Percentiles rank a stretch among this genome's conserved stretches.
These are phyloP conservation scores for Globisporangium sylvaticum DNA, from an alignment of 352 stramenopile genomes.

Conservation along the genomic window DNA sequence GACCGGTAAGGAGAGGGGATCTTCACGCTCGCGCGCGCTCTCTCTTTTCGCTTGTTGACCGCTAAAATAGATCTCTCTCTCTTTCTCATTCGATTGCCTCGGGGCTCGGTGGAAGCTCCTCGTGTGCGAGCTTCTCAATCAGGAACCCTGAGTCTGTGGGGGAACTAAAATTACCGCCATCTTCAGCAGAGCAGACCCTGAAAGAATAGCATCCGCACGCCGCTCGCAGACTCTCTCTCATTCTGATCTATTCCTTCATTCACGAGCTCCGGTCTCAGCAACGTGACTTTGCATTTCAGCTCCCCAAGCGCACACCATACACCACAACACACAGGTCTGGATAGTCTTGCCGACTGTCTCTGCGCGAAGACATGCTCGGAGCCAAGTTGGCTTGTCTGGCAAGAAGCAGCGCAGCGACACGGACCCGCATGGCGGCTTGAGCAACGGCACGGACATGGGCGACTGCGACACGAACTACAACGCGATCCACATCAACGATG, in stretches of 20 bases:
- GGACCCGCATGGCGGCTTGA: not conserved
- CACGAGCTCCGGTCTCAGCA: not conserved
- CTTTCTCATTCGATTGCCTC: not conserved
- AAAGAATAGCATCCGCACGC: not conserved
- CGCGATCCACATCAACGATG: slow-evolving; percentile 14
- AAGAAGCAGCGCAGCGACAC: slow-evolving; percentile 7
- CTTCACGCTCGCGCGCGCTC: not conserved
- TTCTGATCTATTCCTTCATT: not conserved
- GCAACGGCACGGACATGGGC: slow-evolving; percentile 13
- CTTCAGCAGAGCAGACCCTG: not conserved
- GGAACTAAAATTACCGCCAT: not conserved
- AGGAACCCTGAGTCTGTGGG: not conserved
- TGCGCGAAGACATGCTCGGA: slow-evolving; percentile 7
- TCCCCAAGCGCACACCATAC: not conserved
- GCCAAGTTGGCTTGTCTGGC: slow-evolving; percentile 3
- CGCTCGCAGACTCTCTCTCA: not conserved
- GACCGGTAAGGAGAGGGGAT: not conserved
- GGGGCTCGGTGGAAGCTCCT: no score
- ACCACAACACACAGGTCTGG: not conserved
- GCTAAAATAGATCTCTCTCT: not conserved
- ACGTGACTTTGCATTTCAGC: slow-evolving; percentile 4
- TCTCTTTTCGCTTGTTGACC: not conserved
- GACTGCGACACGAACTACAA: slow-evolving; percentile 19
- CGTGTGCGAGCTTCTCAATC: not conserved
- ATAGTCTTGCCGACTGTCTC: not conserved